Evolutionary conservation across 2,329 filamentous ascomycete genomes (phyloP), one percentile per base, ranked within the genome.

Genomic region (Trichoderma cornu-damae): DNA sequence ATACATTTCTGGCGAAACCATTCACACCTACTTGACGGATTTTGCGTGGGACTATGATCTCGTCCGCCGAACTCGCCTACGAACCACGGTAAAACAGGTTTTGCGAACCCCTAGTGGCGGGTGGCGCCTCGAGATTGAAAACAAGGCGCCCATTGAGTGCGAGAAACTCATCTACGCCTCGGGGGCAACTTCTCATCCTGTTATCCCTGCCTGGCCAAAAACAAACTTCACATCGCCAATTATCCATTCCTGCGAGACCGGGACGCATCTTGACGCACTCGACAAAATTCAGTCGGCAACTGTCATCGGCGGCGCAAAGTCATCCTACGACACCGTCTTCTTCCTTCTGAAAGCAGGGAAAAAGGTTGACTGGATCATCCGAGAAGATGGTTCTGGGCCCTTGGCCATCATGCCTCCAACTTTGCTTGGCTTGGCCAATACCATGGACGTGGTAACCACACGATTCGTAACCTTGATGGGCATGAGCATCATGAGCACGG

Each of bases 331-430:
- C 50, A 61, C 67, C 2, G 69, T 72, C 28, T 71, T 62, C 50
- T 59, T 68, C 8, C 62, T 72, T 1, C 59, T 71, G 2, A 64
- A 61, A 8, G 37, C 56, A 2, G 70, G 69, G 0, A 68, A 68
- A 50, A 60, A 66, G 46, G 69, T 73, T 4, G 46, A 63, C 18
- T 72, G 69, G 70, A 55, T 72, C 3, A 72, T 72, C 47, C 68
- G 70, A 9, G 49, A 63, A 2, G 62, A 62, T n/a, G 66, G 65
- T 2, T 59, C 66, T 7, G 71, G 71, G 0, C 68, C 70, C 0
- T 26, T 69, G 2, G 63, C 68, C n/a, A 67, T 72, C 8, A 53
- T 67, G 58, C 64, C 69, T 6, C 63, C 66, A 0, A 64, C 59
- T 5, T 43, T 70, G 18, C 18, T 67, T 20, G 62, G 65, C 30